Evolutionary conservation across 2,329 filamentous ascomycete genomes (phyloP).

Genomic region (Hirsutella thompsonii): DNA sequence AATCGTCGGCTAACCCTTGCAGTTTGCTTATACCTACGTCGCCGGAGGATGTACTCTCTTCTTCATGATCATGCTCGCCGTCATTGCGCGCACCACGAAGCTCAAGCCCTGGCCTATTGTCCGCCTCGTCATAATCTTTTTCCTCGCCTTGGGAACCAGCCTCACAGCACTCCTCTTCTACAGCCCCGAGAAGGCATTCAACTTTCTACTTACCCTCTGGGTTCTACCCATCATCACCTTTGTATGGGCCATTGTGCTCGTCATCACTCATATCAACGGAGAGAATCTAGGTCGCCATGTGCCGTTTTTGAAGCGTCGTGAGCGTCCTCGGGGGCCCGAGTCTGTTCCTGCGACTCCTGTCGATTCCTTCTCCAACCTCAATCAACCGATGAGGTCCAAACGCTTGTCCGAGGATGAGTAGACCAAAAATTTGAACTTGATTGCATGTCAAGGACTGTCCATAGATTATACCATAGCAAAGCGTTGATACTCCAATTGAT

Average conservation of each 20-base stretch:
- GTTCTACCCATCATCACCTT: constrained; percentile 19
- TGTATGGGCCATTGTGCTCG: constrained; percentile 19
- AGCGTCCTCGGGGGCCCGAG: neutral
- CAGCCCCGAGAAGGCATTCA: constrained; percentile 2
- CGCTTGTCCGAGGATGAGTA: neutral
- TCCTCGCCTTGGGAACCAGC: constrained; percentile 16
- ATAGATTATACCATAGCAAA: too few relatives aligned
- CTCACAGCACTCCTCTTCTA: constrained; percentile 14
- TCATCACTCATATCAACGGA: constrained; percentile 17
- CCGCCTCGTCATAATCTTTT: constrained; percentile 15
- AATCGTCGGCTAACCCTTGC: neutral
- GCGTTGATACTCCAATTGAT: too few relatives aligned
- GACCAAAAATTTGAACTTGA: neutral
- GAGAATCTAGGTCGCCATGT: constrained; percentile 1
- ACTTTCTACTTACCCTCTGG: constrained; percentile 16
- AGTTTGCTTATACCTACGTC: constrained; percentile 23
- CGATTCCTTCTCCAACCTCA: neutral
- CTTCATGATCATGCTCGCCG: constrained; percentile 17
- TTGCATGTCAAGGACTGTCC: too few relatives aligned
- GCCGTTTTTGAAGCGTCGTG: neutral
- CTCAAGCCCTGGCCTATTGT: constrained; percentile 19
- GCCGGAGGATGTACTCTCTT: constrained; percentile 17
- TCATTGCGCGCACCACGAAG: constrained; percentile 15
- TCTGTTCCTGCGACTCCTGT: neutral
- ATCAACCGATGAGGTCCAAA: too few relatives aligned